Evolutionary conservation across 805 yeast species (phyloP).

Genomic region (Cyberlindnera euphorbiae): DNA sequence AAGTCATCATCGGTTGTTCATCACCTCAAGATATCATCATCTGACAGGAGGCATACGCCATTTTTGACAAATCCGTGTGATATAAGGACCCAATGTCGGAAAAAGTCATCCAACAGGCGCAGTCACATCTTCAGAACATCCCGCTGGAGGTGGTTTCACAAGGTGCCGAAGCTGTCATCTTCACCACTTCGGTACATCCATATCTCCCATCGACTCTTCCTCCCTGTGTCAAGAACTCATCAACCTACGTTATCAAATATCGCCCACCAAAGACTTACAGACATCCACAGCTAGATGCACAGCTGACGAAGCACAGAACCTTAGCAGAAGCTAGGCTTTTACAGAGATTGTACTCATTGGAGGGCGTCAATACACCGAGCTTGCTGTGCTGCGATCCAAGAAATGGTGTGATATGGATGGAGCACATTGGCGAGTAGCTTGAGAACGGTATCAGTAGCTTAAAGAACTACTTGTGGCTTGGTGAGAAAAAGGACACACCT

Average conservation of each 20-base stretch:
- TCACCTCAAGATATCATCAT: no score
- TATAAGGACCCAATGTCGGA: no score
- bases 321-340: constrained; percentile 78
- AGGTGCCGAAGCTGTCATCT: constrained; percentile 89
- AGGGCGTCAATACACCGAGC: constrained; percentile 64
- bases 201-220: constrained; percentile 43
- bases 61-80: no score
- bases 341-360: constrained; percentile 41
- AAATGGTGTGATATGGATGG: constrained; percentile 89
- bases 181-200: constrained; percentile 60
- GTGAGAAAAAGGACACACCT: constrained; percentile 45
- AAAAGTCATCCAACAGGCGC: constrained; percentile 40
- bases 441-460: constrained; percentile 53
- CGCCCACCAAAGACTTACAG: constrained; percentile 90
- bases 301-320: constrained; percentile 76
- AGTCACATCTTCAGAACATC: constrained; percentile 40
- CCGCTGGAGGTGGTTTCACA: constrained; percentile 62
- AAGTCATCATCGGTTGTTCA: no score
- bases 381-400: constrained; percentile 71
- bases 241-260: constrained; percentile 63
- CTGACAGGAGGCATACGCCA: no score
- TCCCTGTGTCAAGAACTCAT: constrained; percentile 18
- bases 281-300: constrained; percentile 74
- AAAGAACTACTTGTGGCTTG: constrained; percentile 70
- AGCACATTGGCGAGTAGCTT: constrained; percentile 55